These are phyloP conservation scores for Cryptosporidium viatorum DNA, from an alignment of 169 alveolate species.

Conservation along the genomic window DNA sequence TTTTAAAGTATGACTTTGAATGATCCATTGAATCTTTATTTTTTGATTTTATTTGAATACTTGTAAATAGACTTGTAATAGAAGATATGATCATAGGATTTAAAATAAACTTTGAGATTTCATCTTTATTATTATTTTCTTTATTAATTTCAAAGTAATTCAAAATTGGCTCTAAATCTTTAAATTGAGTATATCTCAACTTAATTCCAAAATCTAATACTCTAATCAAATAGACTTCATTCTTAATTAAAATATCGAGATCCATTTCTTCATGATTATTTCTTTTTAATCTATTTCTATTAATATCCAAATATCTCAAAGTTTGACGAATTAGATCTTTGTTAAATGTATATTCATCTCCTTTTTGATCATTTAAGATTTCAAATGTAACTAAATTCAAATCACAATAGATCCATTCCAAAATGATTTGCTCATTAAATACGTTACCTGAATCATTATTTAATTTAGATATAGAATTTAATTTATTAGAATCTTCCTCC, in stretches of 20 bases:
- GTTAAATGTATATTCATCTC: background rate
- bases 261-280: constrained; percentile 6
- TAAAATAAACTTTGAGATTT: background rate
- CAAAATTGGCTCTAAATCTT: constrained; percentile 22
- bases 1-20: background rate
- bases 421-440: background rate
- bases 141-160: background rate
- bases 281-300: background rate
- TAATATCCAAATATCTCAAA: background rate
- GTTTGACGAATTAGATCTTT: constrained; percentile 7
- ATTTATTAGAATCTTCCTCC: background rate
- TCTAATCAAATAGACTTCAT: constrained; percentile 2
- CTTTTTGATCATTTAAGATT: background rate
- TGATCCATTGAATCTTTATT: constrained; percentile 1
- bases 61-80: constrained; percentile 36
- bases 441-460: background rate
- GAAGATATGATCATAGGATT: constrained; percentile 42
- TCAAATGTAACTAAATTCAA: background rate
- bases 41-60: background rate
- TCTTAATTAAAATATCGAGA: constrained; percentile 1
- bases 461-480: background rate
- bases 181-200: background rate
- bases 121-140: background rate
- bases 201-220: constrained; percentile 28
- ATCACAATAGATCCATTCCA: constrained; percentile 19